A percentile compares a stretch with the other conserved stretches of the same genome.
Conservation (phyloP, 345 rosid species). For the Microthlaspi erraticum region DNA sequence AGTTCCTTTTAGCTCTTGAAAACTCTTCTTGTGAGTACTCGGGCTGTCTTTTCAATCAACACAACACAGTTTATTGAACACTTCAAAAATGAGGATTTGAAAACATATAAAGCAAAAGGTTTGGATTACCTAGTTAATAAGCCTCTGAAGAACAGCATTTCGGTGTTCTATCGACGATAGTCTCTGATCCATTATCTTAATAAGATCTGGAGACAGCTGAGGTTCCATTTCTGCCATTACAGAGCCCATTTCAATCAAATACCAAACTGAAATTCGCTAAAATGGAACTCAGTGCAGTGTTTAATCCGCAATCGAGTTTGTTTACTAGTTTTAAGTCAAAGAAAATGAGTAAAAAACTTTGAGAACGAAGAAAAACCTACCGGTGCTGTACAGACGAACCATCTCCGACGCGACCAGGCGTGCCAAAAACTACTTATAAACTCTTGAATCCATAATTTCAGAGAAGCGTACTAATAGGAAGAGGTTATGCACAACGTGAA, state of each 20-base stretch:
- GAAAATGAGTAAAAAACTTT: no score
- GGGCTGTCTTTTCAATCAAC: slow-evolving; percentile 85
- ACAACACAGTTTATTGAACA: slow-evolving; percentile 30
- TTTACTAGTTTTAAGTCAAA: no score
- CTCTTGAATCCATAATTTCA: no score
- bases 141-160: slow-evolving; percentile 60
- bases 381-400: no score
- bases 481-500: neutral
- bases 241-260: no score
- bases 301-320: no score
- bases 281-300: no score
- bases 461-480: no score
- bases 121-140: slow-evolving; percentile 60
- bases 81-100: neutral
- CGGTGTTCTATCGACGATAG: slow-evolving; percentile 67
- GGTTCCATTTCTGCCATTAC: slow-evolving; percentile 55
- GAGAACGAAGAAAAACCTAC: no score
- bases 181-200: slow-evolving; percentile 80
- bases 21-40: slow-evolving; percentile 80
- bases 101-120: neutral
- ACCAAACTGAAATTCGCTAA: no score
- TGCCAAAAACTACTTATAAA: no score
- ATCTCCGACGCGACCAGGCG: no score
- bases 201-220: slow-evolving; percentile 65
- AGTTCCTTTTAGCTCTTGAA: slow-evolving; percentile 88